Evolutionary conservation across 306 rosid species (phyloP).

Genomic region (Hippophae rhamnoides): DNA sequence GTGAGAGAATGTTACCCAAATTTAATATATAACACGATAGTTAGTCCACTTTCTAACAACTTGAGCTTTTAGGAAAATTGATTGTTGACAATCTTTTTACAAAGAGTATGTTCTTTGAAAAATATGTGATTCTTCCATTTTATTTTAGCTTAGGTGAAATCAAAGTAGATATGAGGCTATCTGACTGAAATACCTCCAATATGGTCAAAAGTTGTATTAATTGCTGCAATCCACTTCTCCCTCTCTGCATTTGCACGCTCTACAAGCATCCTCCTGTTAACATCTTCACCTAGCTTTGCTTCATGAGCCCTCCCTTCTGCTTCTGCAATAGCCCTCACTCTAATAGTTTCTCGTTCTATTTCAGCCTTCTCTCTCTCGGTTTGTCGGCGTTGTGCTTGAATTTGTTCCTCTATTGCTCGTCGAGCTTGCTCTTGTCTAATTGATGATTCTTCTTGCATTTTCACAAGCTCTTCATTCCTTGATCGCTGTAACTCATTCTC

Average conservation of each 20-base stretch:
- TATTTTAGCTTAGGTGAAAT: no score
- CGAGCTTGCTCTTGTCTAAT: conserved; percentile 86
- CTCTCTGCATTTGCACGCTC: conserved; percentile 87
- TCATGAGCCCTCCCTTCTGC: conserved; percentile 95
- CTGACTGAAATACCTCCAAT: conserved; percentile 70
- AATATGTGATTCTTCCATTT: no score
- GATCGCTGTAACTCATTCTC: conserved; percentile 79
- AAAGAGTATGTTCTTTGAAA: no score
- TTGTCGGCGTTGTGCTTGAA: conserved; percentile 82
- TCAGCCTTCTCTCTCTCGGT: conserved; percentile 93
- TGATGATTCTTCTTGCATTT: conserved; percentile 90
- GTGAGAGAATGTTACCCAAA: no score
- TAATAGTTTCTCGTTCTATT: conserved; percentile 84
- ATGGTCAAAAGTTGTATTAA: conserved; percentile 92
- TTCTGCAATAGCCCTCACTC: conserved; percentile 83
- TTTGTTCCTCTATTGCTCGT: conserved; percentile 87
- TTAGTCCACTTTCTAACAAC: no score
- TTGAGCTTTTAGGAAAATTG: no score
- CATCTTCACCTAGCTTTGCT: conserved; percentile 81
- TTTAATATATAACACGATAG: no score
- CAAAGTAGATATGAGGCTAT: conserved; percentile 1
- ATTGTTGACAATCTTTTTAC: no score
- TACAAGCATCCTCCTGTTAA: conserved; percentile 65
- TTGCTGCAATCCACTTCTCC: conserved; percentile 95
- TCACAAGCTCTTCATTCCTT: conserved; percentile 91